Evolutionary conservation across 352 stramenopile genomes (phyloP).

Genomic region (Globisporangium acanthophoron): DNA sequence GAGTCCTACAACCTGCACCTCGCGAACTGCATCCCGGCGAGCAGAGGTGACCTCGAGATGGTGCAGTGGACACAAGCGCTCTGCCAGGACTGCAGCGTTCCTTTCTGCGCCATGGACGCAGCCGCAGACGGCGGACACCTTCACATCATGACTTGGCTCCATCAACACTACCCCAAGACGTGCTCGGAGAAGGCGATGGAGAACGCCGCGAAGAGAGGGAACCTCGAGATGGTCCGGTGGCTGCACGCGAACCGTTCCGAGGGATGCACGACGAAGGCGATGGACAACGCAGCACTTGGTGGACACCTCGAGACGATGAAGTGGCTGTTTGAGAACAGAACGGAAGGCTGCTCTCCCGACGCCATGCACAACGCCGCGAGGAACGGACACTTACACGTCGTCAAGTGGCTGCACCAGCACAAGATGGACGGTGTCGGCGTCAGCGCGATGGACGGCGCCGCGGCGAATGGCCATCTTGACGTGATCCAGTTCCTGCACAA

Average conservation of each 20-base stretch:
- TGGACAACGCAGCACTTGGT: neutral
- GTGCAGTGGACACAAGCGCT: neutral
- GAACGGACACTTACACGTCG: neutral
- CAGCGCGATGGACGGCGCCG: neutral
- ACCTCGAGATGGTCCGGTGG: slow-evolving; percentile 5
- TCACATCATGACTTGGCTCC: slow-evolving; percentile 2
- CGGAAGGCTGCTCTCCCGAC: neutral
- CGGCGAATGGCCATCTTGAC: neutral
- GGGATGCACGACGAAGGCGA: neutral
- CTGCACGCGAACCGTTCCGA: slow-evolving; percentile 1
- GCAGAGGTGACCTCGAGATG: slow-evolving; percentile 2
- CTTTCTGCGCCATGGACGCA: neutral
- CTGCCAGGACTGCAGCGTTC: neutral
- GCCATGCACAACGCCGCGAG: slow-evolving; percentile 1
- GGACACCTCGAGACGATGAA: slow-evolving; percentile 1
- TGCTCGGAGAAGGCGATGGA: neutral
- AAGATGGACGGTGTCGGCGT: neutral
- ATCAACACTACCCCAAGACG: neutral
- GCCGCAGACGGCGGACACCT: neutral
- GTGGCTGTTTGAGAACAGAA: slow-evolving; percentile 2
- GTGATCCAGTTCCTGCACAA: neutral
- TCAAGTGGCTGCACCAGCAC: slow-evolving; percentile 2
- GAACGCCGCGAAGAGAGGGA: neutral
- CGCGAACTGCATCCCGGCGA: neutral
- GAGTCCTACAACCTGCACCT: neutral